Conservation (phyloP, 305 asterid species). For the Fraxinus sp. region DNA sequence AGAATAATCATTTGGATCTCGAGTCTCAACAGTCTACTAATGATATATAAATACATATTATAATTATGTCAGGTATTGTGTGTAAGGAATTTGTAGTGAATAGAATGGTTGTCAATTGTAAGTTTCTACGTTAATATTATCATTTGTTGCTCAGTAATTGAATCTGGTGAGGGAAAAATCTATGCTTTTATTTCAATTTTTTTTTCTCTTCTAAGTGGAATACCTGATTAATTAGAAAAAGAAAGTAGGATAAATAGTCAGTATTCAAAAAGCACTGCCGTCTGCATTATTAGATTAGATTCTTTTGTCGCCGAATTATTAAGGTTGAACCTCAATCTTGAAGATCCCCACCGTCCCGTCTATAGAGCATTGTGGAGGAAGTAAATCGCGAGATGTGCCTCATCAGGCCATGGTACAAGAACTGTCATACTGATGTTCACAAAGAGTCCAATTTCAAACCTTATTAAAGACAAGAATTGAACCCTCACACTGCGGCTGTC, state of each 20-base stretch:
- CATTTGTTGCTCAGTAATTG: background rate
- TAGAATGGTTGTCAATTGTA: background rate
- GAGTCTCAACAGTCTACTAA: background rate
- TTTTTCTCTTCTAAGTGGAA: background rate
- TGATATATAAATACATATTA: background rate
- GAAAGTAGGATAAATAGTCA: background rate
- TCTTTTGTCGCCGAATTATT: background rate
- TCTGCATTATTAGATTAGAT: background rate
- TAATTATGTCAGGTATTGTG: background rate
- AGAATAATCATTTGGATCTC: background rate
- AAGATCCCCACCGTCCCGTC: no score
- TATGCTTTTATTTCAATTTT: background rate
- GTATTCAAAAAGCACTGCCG: background rate
- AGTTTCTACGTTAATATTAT: background rate
- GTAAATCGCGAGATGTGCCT: no score
- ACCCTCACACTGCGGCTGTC: no score
- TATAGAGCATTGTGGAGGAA: no score
- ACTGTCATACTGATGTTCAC: no score
- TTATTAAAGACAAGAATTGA: no score
- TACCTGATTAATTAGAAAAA: background rate
- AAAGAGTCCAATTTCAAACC: no score
- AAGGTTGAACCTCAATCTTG: no score
- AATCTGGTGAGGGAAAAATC: background rate
- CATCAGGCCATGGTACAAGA: no score
- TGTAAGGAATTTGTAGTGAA: background rate